phyloP scores from a whole-genome alignment of 306 rosid genomes.

The Argentina anserina region DNA sequence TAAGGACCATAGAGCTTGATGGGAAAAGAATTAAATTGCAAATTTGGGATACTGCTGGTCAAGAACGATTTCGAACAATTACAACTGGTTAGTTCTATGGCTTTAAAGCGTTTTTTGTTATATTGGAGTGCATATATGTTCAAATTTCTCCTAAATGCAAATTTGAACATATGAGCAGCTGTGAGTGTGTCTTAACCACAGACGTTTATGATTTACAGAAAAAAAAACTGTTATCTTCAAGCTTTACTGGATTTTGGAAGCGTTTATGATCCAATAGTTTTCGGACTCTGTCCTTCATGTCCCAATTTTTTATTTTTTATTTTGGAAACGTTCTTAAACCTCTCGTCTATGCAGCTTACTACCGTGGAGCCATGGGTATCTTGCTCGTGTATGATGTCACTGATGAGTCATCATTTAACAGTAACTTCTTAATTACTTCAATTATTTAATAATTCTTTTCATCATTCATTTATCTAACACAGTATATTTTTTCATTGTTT shows the following conservation, averaged over 20 bases:
- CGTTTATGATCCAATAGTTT: neutral
- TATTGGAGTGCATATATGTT: neutral
- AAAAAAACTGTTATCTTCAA: neutral
- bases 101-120: constrained; percentile 9
- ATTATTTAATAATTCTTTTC: constrained; percentile 9
- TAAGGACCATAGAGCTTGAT: constrained; percentile 96
- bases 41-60: constrained; percentile 99
- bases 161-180: neutral
- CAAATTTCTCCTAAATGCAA: neutral
- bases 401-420: constrained; percentile 92
- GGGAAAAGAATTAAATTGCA: constrained; percentile 88
- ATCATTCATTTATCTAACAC: neutral
- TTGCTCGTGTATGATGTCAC: constrained; percentile 96
- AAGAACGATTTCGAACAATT: constrained; percentile 89
- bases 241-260: neutral
- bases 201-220: neutral
- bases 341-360: constrained; percentile 63
- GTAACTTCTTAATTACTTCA: constrained; percentile 41
- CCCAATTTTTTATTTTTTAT: neutral
- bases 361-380: constrained; percentile 99
- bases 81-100: constrained; percentile 72
- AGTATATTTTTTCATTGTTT: neutral
- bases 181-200: neutral
- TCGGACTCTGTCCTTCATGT: neutral
- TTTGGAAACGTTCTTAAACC: neutral